Evolutionary conservation across 176 grass and related monocot species (phyloP).

Genomic region (Oryza coarctata): DNA sequence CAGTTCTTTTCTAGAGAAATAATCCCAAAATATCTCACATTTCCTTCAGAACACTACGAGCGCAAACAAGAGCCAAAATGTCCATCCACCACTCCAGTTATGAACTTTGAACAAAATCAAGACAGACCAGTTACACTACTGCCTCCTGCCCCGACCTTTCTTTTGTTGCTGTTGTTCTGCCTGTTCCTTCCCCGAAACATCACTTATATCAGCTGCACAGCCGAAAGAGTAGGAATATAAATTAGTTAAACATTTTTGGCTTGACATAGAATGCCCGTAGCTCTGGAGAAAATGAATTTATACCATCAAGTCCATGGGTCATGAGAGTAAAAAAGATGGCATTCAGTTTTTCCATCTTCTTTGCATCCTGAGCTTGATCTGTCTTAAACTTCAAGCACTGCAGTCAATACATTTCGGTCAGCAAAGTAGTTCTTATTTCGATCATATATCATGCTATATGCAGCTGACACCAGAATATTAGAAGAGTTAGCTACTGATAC

Average conservation of each 20-base stretch:
- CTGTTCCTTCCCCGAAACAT: constrained; percentile 90
- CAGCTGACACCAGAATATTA: neutral
- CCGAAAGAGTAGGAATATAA: neutral
- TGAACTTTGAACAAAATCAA: neutral
- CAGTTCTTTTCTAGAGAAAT: constrained; percentile 4
- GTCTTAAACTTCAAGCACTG: constrained; percentile 97
- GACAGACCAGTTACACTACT: constrained; percentile 29
- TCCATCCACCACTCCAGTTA: neutral
- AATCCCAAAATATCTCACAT: constrained; percentile 15
- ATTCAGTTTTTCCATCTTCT: constrained; percentile 99
- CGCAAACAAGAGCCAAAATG: constrained; percentile 22
- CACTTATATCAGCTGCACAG: constrained; percentile 75
- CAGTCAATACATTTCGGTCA: constrained; percentile 23
- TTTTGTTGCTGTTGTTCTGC: constrained; percentile 74
- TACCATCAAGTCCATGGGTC: constrained; percentile 93
- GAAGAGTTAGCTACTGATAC: neutral
- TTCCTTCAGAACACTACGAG: constrained; percentile 22
- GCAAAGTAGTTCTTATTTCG: neutral
- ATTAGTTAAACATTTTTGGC: neutral
- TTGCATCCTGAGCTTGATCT: constrained; percentile 93
- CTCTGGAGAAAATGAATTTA: neutral
- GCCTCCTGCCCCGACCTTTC: constrained; percentile 91
- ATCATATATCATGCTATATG: neutral
- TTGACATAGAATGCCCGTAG: neutral
- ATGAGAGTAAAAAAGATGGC: constrained; percentile 93